phyloP scores from a whole-genome alignment of 495 filamentous ascomycete genomes.

The Penicillium lividum region DNA sequence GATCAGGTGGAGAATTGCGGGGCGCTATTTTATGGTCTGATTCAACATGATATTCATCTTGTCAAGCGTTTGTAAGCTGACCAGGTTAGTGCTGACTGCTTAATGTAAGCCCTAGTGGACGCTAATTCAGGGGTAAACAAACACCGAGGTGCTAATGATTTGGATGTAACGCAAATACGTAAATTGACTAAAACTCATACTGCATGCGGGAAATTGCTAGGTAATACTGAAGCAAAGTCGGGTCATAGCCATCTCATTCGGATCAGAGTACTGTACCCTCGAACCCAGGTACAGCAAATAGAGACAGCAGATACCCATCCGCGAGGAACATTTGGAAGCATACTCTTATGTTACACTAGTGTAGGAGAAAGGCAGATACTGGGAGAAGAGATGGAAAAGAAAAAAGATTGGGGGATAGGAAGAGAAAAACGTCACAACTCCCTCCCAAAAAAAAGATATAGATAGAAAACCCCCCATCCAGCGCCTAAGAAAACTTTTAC shows the following conservation, averaged over 20 bases:
- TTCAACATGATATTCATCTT: no score
- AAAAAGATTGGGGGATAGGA: slow-evolving; percentile 22
- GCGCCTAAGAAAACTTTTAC: slow-evolving; percentile 28
- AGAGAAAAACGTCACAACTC: slow-evolving; percentile 39
- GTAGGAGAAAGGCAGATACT: slow-evolving; percentile 18
- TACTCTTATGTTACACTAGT: slow-evolving; percentile 45
- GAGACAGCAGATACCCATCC: slow-evolving; percentile 15
- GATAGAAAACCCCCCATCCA: slow-evolving; percentile 19
- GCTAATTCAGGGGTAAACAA: not conserved
- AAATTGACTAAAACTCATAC: not conserved
- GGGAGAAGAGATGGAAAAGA: slow-evolving; percentile 2
- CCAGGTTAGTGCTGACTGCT: no score
- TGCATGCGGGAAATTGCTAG: no score
- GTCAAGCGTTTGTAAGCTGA: no score
- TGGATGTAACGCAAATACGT: not conserved
- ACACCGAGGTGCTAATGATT: not conserved
- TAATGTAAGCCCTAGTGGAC: not conserved
- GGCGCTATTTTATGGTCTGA: no score
- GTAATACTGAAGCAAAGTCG: slow-evolving; percentile 4
- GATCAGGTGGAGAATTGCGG: no score
- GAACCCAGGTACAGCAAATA: not conserved
- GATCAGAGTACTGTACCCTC: slow-evolving; percentile 6
- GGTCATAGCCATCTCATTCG: slow-evolving; percentile 14
- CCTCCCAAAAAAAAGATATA: slow-evolving; percentile 26
- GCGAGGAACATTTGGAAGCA: slow-evolving; percentile 29